Evolutionary conservation across 78 protist genomes (phyloP), one percentile per base, ranked within the genome.

Genomic region (Creolimax fragrantissima): DNA sequence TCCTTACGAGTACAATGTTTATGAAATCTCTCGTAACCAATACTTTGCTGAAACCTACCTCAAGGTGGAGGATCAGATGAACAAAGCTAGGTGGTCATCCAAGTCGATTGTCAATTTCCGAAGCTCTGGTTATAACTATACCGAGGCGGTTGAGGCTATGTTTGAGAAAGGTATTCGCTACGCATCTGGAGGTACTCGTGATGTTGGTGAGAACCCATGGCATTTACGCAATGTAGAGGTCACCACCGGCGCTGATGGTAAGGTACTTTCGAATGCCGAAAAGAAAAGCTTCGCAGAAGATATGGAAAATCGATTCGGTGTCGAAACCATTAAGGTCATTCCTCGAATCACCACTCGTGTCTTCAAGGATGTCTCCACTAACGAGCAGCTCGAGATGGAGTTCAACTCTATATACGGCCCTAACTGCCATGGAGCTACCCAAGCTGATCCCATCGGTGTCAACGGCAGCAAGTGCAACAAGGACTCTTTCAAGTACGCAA

Each of bases 351-450:
- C 90, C 35, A 88, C 90, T 5, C 11, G 2, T 11, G 47, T 88
- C 17, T 88, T 43, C 58, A 45, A 35, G 5, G 90, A 88, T 37
- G 35, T 35, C 6, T 35, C 67, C 7, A 35, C 47, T 35, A 42
- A 42, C 36, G 6, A 5, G 6, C 67, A 88, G 47, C 44, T 44
- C 47, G 39, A 35, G 41, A n/a, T 47, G n/a, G 90, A 88, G 47
- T 47, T 45, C 90, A 88, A 88, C 67, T 88, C 90, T 35, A 35
- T 88, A 35, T 88, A 88, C 58, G 90, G 90, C 7, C 90, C 90
- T 7, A 88, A 88, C 36, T 88, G 90, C 5, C 58, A 84, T 84
- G 86, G 86, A 5, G 5, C 41, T 5, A 4, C 7, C 4, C 41
- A 84, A 5, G 42, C 86, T 84, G 42, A 42, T 5, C 86, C 86